These are phyloP conservation scores for Colletotrichum cuscutae DNA, from an alignment of 2,329 filamentous ascomycete species.

Conservation along the genomic window DNA sequence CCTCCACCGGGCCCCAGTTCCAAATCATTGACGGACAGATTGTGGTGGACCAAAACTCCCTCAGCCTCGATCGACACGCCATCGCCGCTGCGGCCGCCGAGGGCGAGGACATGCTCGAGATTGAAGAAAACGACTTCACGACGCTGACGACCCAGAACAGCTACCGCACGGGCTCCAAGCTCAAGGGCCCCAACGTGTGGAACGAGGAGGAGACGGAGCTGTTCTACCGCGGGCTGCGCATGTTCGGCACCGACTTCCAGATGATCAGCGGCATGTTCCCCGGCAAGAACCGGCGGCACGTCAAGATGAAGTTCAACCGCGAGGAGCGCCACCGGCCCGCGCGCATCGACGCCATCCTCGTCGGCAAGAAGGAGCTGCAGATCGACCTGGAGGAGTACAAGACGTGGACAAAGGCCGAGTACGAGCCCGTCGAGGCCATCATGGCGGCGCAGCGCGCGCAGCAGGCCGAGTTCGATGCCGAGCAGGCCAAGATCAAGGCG, in stretches of 20 bases:
- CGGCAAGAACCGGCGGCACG: conserved; percentile 74
- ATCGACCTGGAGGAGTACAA: conserved; percentile 73
- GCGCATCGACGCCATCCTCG: conserved; percentile 72
- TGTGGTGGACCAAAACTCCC: conserved; percentile 74
- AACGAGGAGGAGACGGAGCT: conserved; percentile 75
- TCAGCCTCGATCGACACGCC: conserved; percentile 76
- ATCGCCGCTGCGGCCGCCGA: conserved; percentile 62
- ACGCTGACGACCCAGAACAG: conserved; percentile 75
- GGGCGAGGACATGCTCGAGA: conserved; percentile 66
- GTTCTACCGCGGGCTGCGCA: conserved; percentile 79
- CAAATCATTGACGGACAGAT: conserved; percentile 78
- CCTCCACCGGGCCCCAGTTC: conserved; percentile 60
- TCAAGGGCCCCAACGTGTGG: conserved; percentile 75
- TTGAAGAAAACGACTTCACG: conserved; percentile 84
- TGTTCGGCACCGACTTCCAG: conserved; percentile 86
- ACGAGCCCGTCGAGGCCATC: conserved; percentile 65
- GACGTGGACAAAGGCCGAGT: conserved; percentile 58
- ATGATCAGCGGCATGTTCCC: conserved; percentile 83
- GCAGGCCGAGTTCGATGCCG: conserved; percentile 56
- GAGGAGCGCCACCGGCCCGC: conserved; percentile 76
- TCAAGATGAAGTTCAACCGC: conserved; percentile 86
- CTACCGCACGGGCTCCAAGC: conserved; percentile 70
- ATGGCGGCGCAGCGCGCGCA: conserved; percentile 63
- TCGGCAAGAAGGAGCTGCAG: conserved; percentile 65
- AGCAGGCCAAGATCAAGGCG: conserved; percentile 54